These are phyloP conservation scores for Xylaria scruposa DNA, from an alignment of 495 filamentous ascomycete species.

Conservation along the genomic window DNA sequence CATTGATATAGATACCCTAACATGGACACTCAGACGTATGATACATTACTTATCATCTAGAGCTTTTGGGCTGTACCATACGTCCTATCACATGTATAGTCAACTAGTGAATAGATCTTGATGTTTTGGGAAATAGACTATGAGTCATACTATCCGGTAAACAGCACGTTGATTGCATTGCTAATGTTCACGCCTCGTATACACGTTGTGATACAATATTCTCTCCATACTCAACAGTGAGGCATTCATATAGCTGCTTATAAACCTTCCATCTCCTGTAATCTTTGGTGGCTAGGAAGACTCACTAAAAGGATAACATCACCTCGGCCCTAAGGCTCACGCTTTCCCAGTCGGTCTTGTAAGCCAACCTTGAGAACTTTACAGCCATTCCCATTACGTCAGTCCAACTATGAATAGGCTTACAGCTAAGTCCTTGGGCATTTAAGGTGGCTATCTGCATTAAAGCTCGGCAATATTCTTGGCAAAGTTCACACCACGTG, in stretches of 20 bases:
- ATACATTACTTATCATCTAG: background rate
- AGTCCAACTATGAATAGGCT: background rate
- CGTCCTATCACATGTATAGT: background rate
- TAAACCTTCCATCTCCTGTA: background rate
- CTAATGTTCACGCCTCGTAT: background rate
- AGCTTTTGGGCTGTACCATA: background rate
- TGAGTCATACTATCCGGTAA: background rate
- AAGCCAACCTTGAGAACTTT: background rate
- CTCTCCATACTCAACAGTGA: background rate
- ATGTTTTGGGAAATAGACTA: background rate
- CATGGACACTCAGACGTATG: background rate
- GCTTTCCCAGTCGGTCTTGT: background rate
- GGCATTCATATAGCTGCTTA: background rate
- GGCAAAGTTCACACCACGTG: background rate
- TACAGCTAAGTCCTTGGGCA: background rate
- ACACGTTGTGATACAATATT: background rate
- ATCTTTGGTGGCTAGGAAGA: background rate
- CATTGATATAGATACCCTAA: background rate
- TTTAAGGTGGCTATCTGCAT: background rate
- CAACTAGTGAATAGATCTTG: background rate
- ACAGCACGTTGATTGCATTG: background rate
- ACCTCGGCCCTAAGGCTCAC: background rate
- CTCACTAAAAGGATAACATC: background rate
- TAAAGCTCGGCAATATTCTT: background rate
- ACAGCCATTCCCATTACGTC: too few species aligned